Evolutionary conservation across 2,329 filamentous ascomycete species (phyloP), one percentile per base, ranked within the genome.

Genomic region (Scytalidium lignicola): DNA sequence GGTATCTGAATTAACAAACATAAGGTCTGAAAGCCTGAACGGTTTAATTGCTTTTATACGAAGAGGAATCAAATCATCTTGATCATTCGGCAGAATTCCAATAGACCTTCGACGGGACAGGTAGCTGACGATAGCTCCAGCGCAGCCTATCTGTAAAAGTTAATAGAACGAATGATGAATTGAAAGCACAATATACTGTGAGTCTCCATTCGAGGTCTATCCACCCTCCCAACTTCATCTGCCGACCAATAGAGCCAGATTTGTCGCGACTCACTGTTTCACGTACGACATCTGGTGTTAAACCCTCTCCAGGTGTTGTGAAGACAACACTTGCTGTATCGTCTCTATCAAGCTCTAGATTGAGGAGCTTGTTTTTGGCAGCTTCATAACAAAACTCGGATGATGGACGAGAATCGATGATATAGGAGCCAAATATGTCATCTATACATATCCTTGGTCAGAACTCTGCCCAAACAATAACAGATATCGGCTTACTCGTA

Each of bases 1-100:
- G 0, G 91, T 88, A 61, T 96, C 90, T 2, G 79, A 72, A 57
- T 89, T 93, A 56, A 96, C 74, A 60, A 93, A 89, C 83, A 92
- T 89, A 45, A 71, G 71, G 47, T 74, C 64, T 32, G 68, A 66
- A 20, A 96, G 70, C 26, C 78, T 85, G 65, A 95, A 90, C 80
- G 89, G 91, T 60, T 87, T 78, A 10, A 96, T 67, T 1, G 73
- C 75, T 20, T 68, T 73, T 21, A 95, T 73, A 6, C 73, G 75
- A 56, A 87, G 87, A 40, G 79, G 68, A 9, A 70, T 59, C n/a
- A 70, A 64, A 2, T 74, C 74, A 23, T 74, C 72, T 13, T 73
- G 67, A 51, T 86, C 81, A 22, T 79, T 78, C 1, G 82, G 79
- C 2, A 85, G 69, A 59, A 82, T 85, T 29, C 81, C 76, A 2